A percentile compares a stretch with the other conserved stretches of the same genome.
These are phyloP conservation scores for Leccinellum luteum DNA, from an alignment of 768 basidiomycete genomes.

Conservation along the genomic window DNA sequence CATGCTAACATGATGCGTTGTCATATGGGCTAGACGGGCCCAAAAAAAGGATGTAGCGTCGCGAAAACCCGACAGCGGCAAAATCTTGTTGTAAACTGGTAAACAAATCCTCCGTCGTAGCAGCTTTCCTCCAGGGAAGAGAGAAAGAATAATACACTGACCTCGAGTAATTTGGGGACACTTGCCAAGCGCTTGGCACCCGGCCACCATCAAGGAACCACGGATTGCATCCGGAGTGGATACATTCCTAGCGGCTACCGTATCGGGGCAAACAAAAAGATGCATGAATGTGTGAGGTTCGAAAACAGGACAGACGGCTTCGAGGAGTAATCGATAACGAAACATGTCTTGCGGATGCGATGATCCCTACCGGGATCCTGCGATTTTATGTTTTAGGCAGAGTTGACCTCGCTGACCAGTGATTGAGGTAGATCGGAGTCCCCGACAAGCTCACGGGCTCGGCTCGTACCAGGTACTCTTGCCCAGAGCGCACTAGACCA, in stretches of 20 bases:
- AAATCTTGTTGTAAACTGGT: not conserved
- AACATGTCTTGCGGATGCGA: not conserved
- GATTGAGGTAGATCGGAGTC: not conserved
- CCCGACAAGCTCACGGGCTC: not conserved
- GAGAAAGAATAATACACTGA: not conserved
- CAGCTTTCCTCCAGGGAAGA: not conserved
- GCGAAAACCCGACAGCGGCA: not conserved
- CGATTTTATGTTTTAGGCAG: not conserved
- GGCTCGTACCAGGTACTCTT: not conserved
- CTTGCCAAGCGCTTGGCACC: slow-evolving; percentile 1
- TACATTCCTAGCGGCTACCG: not conserved
- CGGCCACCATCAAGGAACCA: not conserved
- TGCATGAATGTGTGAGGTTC: not conserved
- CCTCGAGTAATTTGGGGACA: not conserved
- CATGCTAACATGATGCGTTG: slow-evolving; percentile 1
- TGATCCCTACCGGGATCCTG: not conserved
- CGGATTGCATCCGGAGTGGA: not conserved
- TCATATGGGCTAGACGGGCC: not conserved
- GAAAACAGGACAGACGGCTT: not conserved
- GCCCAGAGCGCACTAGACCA: slow-evolving; percentile 8
- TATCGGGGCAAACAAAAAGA: not conserved
- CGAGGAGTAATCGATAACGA: not conserved
- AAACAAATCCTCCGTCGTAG: not conserved
- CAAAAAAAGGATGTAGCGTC: not conserved
- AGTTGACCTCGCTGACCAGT: not conserved